Percentiles rank a stretch among this genome's conserved stretches.
Conservation (phyloP, 2,329 filamentous ascomycete genomes). For the Meredithiella fracta region DNA sequence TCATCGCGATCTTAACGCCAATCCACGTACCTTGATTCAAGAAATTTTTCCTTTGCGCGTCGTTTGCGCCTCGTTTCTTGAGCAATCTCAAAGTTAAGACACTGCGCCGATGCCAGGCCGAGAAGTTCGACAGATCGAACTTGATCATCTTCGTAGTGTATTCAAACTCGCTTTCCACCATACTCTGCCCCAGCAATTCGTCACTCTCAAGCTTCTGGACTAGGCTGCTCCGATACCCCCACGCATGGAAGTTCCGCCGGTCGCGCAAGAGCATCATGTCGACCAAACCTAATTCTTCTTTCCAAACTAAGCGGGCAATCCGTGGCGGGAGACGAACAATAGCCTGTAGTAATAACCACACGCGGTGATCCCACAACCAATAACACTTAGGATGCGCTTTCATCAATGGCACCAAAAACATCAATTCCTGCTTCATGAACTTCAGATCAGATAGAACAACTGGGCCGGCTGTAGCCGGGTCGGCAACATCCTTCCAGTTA, state of each 20-base stretch:
- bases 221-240: conserved; percentile 74
- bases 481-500: neutral
- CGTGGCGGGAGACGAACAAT: conserved; percentile 42
- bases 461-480: neutral
- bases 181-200: conserved; percentile 36
- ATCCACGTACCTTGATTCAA: conserved; percentile 45
- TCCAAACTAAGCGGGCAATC: conserved; percentile 54
- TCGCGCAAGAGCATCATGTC: conserved; percentile 79
- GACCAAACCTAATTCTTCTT: conserved; percentile 65
- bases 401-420: conserved; percentile 70
- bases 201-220: conserved; percentile 56
- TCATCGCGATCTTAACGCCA: neutral
- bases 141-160: conserved; percentile 85
- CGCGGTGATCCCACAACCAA: conserved; percentile 96
- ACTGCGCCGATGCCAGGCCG: conserved; percentile 84
- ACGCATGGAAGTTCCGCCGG: conserved; percentile 87
- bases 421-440: conserved; percentile 55
- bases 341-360: conserved; percentile 65
- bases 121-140: conserved; percentile 83
- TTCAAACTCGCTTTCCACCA: conserved; percentile 66
- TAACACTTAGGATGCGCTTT: conserved; percentile 89
- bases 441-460: conserved; percentile 21
- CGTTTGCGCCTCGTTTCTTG: conserved; percentile 49
- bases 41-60: conserved; percentile 46
- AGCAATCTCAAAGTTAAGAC: conserved; percentile 66